Percentiles rank a stretch among this genome's conserved stretches.
Conservation (phyloP, 176 grass and related monocot species). For the Tillandsia leiboldiana region DNA sequence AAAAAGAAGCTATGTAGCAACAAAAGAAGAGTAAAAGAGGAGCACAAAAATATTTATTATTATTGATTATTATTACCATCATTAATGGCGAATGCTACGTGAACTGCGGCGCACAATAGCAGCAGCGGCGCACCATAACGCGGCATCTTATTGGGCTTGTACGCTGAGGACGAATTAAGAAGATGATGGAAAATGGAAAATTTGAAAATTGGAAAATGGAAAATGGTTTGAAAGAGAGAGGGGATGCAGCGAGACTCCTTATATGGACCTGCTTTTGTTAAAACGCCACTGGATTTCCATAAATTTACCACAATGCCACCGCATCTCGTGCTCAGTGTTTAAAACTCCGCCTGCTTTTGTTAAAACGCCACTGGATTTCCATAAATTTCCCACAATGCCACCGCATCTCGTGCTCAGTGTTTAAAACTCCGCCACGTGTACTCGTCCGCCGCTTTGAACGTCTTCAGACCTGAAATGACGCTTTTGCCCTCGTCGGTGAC, state of each 20-base stretch:
- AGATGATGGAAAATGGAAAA: background rate
- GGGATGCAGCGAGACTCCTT: background rate
- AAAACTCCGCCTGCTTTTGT: background rate
- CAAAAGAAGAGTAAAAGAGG: background rate
- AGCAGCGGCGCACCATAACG: background rate
- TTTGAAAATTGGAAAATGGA: no score
- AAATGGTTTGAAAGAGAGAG: conserved; percentile 4
- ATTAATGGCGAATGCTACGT: conserved; percentile 24
- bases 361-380: no score
- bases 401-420: background rate
- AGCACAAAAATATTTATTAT: background rate
- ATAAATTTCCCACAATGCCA: no score
- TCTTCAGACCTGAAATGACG: background rate
- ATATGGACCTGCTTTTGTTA: no score
- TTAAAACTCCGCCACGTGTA: background rate
- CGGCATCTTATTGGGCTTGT: background rate
- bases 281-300: no score
- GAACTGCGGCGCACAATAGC: conserved; percentile 29
- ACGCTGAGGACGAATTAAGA: no score
- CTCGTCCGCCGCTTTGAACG: background rate
- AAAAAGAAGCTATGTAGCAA: background rate
- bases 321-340: background rate
- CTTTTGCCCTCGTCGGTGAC: background rate
- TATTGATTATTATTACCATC: conserved; percentile 27
- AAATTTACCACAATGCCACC: no score